These are phyloP conservation scores for Zygoascus biomembranicola DNA, from an alignment of 805 yeast genomes.

Conservation along the genomic window DNA sequence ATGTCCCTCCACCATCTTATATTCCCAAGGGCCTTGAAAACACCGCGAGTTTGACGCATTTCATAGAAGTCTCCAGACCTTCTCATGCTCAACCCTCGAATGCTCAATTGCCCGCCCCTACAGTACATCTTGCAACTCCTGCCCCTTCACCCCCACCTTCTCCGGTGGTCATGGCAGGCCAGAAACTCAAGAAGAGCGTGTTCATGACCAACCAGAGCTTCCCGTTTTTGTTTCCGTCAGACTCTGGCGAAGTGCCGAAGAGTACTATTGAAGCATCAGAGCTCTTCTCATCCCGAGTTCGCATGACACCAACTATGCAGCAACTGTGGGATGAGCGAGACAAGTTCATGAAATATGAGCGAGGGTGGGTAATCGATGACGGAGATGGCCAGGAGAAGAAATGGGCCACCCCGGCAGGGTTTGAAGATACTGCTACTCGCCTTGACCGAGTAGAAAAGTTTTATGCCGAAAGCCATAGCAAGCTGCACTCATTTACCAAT, in stretches of 20 bases:
- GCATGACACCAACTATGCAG: slow-evolving; percentile 56
- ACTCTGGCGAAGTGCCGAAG: slow-evolving; percentile 44
- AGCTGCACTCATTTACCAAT: slow-evolving; percentile 54
- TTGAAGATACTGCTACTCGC: background rate
- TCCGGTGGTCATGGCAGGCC: slow-evolving; percentile 33
- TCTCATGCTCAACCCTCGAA: slow-evolving; percentile 35
- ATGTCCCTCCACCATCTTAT: slow-evolving; percentile 41
- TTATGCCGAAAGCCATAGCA: slow-evolving; percentile 45
- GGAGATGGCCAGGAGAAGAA: background rate
- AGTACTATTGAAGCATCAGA: slow-evolving; percentile 76
- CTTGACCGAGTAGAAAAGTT: slow-evolving; percentile 52
- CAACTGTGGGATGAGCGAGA: slow-evolving; percentile 70
- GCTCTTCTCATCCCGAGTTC: slow-evolving; percentile 52
- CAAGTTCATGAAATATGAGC: slow-evolving; percentile 61
- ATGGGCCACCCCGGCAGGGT: background rate
- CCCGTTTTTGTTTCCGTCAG: slow-evolving; percentile 58
- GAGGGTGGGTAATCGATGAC: slow-evolving; percentile 41
- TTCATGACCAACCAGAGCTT: slow-evolving; percentile 59
- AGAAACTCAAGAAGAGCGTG: slow-evolving; percentile 27
- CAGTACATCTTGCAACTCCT: slow-evolving; percentile 75
- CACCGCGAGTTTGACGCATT: slow-evolving; percentile 50
- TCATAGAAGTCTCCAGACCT: slow-evolving; percentile 51
- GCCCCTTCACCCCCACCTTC: slow-evolving; percentile 73
- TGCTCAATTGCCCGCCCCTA: slow-evolving; percentile 42
- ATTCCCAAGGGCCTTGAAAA: slow-evolving; percentile 41